Base-by-base conservation (phyloP, 2,329 filamentous ascomycete genomes). In the Graphium sp. region DNA sequence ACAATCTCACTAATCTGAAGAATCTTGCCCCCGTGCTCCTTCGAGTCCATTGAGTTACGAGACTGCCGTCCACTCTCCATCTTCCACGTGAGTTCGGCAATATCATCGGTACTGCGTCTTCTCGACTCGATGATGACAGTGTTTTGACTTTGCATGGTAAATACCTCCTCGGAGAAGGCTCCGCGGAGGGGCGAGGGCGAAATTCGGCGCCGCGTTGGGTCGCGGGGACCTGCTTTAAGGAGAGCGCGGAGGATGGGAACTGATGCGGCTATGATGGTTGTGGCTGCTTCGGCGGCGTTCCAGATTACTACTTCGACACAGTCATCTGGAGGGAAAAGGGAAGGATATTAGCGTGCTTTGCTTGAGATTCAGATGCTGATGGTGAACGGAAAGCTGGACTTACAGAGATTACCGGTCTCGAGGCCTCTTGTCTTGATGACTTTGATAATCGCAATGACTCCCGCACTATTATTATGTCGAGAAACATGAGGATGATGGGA, bases 181-280 rank as follows among this genome's bases (percentile, higher is more conserved):
- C 15, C 11, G 21, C 22, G 21, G 21, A 10, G 16, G 22, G 16
- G 16, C 16, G 9, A 16, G 21, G 17, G 14, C 17, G n/a, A 7
- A 9, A 22, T n/a, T 10, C 24, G 19, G 14, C 26, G 25, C 20
- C 20, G n/a, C 20, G 8, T n/a, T 22, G 20, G 8, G 20, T 22
- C n/a, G 20, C 20, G 8, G 20, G 8, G 20, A n/a, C 8, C 20
- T 22, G 20, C 20, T n/a, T 22, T 22, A 22, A 32, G 30, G 8
- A 37, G 32, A 16, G 32, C 30, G 18, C 37, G 37, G 5, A 39
- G 30, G 18, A 37, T 27, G 12, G 37, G 37, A 22, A 39, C 34
- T 10, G 33, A 37, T 10, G 37, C 35, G 9, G 37, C 35, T 23
- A 39, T 34, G 13, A 39, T 39, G 15, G 37, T 39, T 16, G 32